These are phyloP conservation scores for Alternaria atra DNA, from an alignment of 2,329 filamentous ascomycete genomes.

Conservation along the genomic window DNA sequence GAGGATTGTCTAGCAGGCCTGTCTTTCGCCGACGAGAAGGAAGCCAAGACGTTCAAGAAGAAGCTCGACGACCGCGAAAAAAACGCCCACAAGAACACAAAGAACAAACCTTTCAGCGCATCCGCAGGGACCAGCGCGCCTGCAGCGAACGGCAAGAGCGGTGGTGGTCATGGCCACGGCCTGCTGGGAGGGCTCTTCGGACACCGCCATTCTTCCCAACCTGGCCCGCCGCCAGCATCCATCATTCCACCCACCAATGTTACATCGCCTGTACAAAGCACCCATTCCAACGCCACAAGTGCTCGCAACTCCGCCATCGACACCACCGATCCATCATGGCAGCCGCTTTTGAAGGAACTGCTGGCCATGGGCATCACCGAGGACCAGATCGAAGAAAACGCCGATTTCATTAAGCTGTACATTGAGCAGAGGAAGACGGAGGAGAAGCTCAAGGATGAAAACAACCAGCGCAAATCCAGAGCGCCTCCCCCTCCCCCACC, in stretches of 20 bases:
- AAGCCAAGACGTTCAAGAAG: conserved; percentile 95
- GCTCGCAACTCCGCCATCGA: conserved; percentile 62
- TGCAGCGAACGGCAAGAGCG: conserved; percentile 40
- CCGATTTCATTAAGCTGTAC: conserved; percentile 73
- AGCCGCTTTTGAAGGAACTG: conserved; percentile 68
- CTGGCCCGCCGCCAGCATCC: conserved; percentile 55
- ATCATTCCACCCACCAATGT: conserved; percentile 59
- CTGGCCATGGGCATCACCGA: conserved; percentile 72
- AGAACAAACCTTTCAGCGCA: conserved; percentile 74
- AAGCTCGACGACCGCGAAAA: conserved; percentile 97
- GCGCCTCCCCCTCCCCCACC: conserved; percentile 72
- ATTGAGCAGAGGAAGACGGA: conserved; percentile 70
- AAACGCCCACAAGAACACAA: conserved; percentile 89
- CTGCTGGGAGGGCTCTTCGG: conserved; percentile 62
- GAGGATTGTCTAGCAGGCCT: conserved; percentile 90
- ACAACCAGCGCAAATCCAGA: conserved; percentile 60
- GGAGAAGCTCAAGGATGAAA: conserved; percentile 56
- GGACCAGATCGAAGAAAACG: conserved; percentile 72
- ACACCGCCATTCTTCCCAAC: conserved; percentile 58
- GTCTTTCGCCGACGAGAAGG: conserved; percentile 96
- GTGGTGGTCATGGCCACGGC: conserved; percentile 53
- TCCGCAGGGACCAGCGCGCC: conserved; percentile 34
- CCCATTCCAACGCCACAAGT: conserved; percentile 47
- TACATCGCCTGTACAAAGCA: conserved; percentile 49
- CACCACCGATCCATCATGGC: conserved; percentile 68